Conservation (phyloP, 176 grass and related monocot genomes). For the Chloris gayana region DNA sequence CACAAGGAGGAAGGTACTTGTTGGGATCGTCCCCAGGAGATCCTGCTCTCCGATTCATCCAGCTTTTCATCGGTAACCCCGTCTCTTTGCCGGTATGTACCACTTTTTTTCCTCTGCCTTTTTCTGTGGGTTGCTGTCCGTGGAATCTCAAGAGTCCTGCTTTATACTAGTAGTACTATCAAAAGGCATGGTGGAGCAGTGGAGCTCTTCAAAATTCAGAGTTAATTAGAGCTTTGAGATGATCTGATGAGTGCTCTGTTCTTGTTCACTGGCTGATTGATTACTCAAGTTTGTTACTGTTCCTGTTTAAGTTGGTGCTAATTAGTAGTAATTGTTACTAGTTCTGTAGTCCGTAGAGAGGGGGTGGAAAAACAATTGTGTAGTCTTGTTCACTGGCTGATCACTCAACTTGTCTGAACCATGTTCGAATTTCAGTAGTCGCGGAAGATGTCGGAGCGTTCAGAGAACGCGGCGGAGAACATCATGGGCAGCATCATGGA, state of each 20-base stretch:
- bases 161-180: neutral
- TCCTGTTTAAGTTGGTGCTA: too few species aligned
- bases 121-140: neutral
- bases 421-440: neutral
- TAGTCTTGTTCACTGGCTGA: neutral
- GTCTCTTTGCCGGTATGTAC: neutral
- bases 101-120: neutral
- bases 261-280: too few species aligned
- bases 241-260: too few species aligned
- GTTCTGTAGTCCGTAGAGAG: too few species aligned
- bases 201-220: too few species aligned
- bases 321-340: too few species aligned
- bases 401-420: neutral
- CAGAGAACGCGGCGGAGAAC: constrained; percentile 46
- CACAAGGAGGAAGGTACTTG: too few species aligned
- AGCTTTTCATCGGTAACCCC: neutral
- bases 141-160: neutral
- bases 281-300: too few species aligned
- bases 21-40: neutral
- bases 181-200: too few species aligned
- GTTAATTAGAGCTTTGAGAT: too few species aligned
- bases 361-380: too few species aligned
- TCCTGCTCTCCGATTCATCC: neutral
- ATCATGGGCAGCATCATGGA: constrained; percentile 66
- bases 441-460: constrained; percentile 50